These are phyloP conservation scores for Phytophthora vignae DNA, from an alignment of 352 stramenopile genomes.

Conservation along the genomic window DNA sequence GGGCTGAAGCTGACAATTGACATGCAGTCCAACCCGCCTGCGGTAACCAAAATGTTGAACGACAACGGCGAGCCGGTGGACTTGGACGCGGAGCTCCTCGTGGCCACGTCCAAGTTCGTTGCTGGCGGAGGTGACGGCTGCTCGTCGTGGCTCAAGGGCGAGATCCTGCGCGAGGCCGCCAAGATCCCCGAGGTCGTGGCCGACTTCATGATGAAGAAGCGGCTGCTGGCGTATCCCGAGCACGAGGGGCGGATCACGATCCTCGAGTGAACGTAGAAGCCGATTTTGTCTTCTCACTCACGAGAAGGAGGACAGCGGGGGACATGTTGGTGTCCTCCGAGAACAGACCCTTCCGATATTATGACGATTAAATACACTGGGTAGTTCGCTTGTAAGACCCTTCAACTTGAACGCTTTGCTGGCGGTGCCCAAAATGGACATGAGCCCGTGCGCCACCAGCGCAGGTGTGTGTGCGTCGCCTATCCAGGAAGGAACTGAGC, in stretches of 20 bases:
- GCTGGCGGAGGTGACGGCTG: conserved; percentile 80
- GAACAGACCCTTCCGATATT: conserved; percentile 1
- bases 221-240: conserved; percentile 66
- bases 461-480: not conserved
- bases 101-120: conserved; percentile 88
- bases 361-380: conserved; percentile 17
- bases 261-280: conserved; percentile 51
- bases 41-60: conserved; percentile 55
- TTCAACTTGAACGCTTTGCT: conserved; percentile 17
- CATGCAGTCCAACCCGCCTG: conserved; percentile 22
- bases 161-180: conserved; percentile 55
- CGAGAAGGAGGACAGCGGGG: not conserved
- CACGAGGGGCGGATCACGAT: conserved; percentile 70
- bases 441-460: conserved; percentile 4
- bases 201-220: conserved; percentile 74
- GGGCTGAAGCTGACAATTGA: conserved; percentile 56
- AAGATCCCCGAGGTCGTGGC: conserved; percentile 63
- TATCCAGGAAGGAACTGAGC: conserved; percentile 16
- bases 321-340: not conserved
- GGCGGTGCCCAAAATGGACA: conserved; percentile 20
- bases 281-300: not conserved
- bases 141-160: conserved; percentile 70
- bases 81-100: conserved; percentile 56
- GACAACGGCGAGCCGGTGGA: conserved; percentile 59
- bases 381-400: conserved; percentile 1